These are phyloP conservation scores for Paraurostyla sp. DNA, from an alignment of 73 alveolate species.

Conservation along the genomic window DNA sequence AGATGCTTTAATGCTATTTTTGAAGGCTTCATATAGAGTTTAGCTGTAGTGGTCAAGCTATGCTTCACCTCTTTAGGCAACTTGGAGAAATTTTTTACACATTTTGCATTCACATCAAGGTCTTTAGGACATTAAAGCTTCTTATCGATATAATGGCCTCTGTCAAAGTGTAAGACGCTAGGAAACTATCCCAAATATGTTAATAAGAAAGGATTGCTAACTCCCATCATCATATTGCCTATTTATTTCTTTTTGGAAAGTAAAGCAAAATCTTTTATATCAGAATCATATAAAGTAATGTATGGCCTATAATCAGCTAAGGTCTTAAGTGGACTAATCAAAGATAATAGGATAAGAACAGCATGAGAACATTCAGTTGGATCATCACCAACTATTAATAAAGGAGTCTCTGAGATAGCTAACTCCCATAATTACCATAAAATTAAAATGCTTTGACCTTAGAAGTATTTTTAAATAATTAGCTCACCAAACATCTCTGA, in stretches of 20 bases:
- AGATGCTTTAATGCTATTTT: constrained; percentile 43
- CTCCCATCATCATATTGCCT: constrained; percentile 57
- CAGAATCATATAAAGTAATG: constrained; percentile 59
- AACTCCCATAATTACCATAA: constrained; percentile 72
- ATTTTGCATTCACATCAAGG: constrained; percentile 6
- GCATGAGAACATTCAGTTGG: constrained; percentile 67
- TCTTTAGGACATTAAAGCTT: constrained; percentile 61
- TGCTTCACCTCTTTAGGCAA: constrained; percentile 55
- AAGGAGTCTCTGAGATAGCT: constrained; percentile 65
- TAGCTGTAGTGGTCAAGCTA: neutral
- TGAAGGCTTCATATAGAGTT: constrained; percentile 25
- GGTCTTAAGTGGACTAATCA: constrained; percentile 55
- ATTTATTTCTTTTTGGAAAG: constrained; percentile 30
- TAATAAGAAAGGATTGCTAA: constrained; percentile 52
- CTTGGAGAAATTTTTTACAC: neutral
- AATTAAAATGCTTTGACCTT: constrained; percentile 17
- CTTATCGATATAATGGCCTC: constrained; percentile 54
- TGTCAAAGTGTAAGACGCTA: constrained; percentile 46
- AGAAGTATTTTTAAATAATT: constrained; percentile 50
- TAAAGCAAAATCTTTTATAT: constrained; percentile 35
- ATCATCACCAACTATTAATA: constrained; percentile 54
- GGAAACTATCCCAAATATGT: constrained; percentile 36
- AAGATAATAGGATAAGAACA: constrained; percentile 49
- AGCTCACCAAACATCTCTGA: constrained; percentile 66
- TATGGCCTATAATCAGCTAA: constrained; percentile 63